Evolutionary conservation across 768 basidiomycete genomes (phyloP), one percentile per base, ranked within the genome.

Genomic region (Suillus discolor): DNA sequence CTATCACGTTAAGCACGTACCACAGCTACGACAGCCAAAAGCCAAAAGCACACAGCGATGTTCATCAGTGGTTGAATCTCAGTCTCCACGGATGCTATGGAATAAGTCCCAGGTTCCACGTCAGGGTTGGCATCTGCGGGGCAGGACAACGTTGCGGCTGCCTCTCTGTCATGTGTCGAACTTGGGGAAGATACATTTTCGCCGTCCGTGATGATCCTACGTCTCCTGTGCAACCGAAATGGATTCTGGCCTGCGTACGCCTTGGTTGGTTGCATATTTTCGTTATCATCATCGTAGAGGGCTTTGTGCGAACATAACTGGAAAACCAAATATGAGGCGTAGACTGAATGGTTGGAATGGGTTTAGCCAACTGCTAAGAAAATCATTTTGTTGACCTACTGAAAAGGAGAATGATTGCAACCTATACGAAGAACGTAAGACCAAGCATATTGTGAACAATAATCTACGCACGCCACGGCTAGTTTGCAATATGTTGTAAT

Each of bases 271-370:
- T 15, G 70, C 78, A 39, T 81, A 79, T 69, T 78, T 67, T 84
- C 73, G 1, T 68, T 71, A 20, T 76, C 75, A 31, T 84, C 81
- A 57, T 84, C 77, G 72, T 92, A 95, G n/a, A 95, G 81, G 69
- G 87, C 80, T 7, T 88, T 85, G 74, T 95, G 93, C 0, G 92
- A 93, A 79, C 82, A 90, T 6, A 93, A 79, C 73, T 94, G 93
- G 78, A 94, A 94, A 67, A 91, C 74, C 20, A 95, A 83, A 70
- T 92, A 93, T 23, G 82, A 83, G 2, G 71, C 73, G 71, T 96
- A 95, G 66, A 93, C 91, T 93, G 59, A 7, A 65, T 36, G 18
- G n/a, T 54, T 54, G 1, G 15, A n/a, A 28, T 25, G 38, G 49
- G 66, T 31, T 41, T 4, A 18, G 57, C 67, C 57, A 60, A 60